Evolutionary conservation across 306 rosid species (phyloP).

Genomic region (Mucuna pruriens): DNA sequence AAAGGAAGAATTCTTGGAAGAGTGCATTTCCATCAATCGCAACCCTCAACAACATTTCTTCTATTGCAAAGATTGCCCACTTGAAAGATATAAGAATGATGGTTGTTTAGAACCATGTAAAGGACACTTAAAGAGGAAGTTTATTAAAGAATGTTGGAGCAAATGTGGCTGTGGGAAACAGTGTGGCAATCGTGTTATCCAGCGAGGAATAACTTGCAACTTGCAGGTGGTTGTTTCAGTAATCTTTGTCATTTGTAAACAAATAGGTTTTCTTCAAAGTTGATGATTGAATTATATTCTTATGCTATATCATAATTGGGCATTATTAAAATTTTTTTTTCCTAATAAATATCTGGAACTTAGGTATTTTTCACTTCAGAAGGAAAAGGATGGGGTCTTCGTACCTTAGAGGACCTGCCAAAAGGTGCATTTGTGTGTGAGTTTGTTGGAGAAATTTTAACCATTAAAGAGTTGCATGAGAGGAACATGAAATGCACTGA

Average conservation of each 20-base stretch:
- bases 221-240: slow-evolving; percentile 67
- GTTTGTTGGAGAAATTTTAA: slow-evolving; percentile 85
- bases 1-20: slow-evolving; percentile 70
- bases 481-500: slow-evolving; percentile 57
- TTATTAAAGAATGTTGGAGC: slow-evolving; percentile 94
- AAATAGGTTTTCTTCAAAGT: slow-evolving; percentile 2
- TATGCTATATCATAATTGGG: background rate
- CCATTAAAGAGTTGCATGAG: slow-evolving; percentile 60
- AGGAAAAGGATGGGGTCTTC: slow-evolving; percentile 97
- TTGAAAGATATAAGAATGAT: slow-evolving; percentile 72
- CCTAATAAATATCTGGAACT: slow-evolving; percentile 27
- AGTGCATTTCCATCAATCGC: slow-evolving; percentile 61
- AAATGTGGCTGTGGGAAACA: slow-evolving; percentile 87
- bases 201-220: slow-evolving; percentile 78
- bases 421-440: slow-evolving; percentile 95
- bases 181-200: slow-evolving; percentile 91
- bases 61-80: slow-evolving; percentile 82
- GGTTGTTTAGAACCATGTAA: slow-evolving; percentile 81
- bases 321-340: slow-evolving; percentile 5
- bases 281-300: slow-evolving; percentile 22
- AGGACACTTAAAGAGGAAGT: slow-evolving; percentile 82
- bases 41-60: slow-evolving; percentile 55
- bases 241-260: slow-evolving; percentile 16
- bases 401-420: slow-evolving; percentile 81
- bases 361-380: slow-evolving; percentile 85